A percentile compares a stretch with the other conserved stretches of the same genome.
Conservation (phyloP, 2,329 filamentous ascomycete species). For the Aquanectria penicillioides region DNA sequence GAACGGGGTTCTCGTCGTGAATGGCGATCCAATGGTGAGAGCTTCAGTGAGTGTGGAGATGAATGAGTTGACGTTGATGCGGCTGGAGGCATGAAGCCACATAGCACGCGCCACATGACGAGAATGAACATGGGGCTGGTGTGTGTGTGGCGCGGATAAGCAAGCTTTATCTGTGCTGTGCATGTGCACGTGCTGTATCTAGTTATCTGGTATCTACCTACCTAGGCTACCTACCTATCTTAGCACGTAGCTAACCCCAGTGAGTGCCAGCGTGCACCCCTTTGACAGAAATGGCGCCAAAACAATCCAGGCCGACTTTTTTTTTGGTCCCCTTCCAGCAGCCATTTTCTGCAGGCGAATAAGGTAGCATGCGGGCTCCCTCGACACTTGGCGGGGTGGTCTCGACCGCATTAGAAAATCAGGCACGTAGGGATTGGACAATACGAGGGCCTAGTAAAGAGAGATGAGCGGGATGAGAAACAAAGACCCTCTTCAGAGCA, state of each 20-base stretch:
- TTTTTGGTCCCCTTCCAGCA: too few species aligned
- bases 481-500: constrained; percentile 3
- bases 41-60: constrained; percentile 27
- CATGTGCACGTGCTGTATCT: too few species aligned
- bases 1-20: constrained; percentile 22
- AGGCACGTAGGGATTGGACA: constrained; percentile 3
- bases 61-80: constrained; percentile 16
- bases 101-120: constrained; percentile 23
- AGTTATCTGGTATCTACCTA: too few species aligned
- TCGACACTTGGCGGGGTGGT: neutral
- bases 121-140: neutral
- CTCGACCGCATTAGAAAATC: neutral
- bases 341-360: too few species aligned
- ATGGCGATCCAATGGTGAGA: constrained; percentile 22
- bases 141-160: neutral
- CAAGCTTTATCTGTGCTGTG: too few species aligned
- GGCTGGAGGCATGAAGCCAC: constrained; percentile 9
- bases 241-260: too few species aligned
- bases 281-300: too few species aligned
- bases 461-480: neutral
- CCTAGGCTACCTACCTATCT: too few species aligned
- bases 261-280: too few species aligned
- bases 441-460: neutral
- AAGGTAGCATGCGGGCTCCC: neutral
- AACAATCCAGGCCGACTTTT: neutral